Evolutionary conservation across 208 protist genomes (phyloP).

Genomic region (Zelonia costaricensis): DNA sequence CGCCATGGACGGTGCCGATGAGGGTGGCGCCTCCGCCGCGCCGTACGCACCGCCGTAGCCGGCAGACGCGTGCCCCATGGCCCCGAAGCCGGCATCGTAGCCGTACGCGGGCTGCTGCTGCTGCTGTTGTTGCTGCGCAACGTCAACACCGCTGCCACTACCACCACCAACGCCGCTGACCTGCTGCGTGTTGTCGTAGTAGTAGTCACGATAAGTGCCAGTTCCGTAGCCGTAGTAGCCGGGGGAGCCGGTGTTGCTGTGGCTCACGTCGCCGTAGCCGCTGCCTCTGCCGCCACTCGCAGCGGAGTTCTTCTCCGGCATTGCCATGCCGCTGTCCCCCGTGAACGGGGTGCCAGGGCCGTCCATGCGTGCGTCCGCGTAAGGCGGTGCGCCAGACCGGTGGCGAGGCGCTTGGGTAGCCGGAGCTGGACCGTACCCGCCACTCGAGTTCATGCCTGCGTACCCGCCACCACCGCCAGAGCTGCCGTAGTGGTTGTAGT

Average conservation of each 20-base stretch:
- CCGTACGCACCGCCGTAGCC: background rate
- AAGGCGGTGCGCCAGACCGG: too few relatives aligned
- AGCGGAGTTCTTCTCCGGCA: too few relatives aligned
- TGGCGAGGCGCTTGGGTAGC: too few relatives aligned
- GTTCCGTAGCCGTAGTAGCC: slow-evolving; percentile 2
- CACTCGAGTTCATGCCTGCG: background rate
- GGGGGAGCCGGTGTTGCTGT: too few relatives aligned
- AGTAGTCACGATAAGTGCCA: background rate
- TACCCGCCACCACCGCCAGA: background rate
- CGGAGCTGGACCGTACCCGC: too few relatives aligned
- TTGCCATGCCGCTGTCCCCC: too few relatives aligned
- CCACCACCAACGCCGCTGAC: background rate
- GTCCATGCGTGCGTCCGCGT: too few relatives aligned
- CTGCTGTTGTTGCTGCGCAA: too few relatives aligned
- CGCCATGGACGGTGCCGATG: background rate
- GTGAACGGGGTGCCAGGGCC: too few relatives aligned
- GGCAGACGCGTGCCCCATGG: background rate
- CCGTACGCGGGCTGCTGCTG: too few relatives aligned
- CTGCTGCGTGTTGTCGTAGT: background rate
- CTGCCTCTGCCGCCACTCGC: too few relatives aligned
- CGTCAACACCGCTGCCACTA: too few relatives aligned
- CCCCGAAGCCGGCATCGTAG: slow-evolving; percentile 10
- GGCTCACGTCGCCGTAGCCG: background rate
- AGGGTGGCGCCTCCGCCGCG: background rate
- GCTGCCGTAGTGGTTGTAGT: slow-evolving; percentile 8